Percentiles rank a stretch among this genome's conserved stretches.
Conservation (phyloP, 139 green algal species). For the Desmodesmus armatus region DNA sequence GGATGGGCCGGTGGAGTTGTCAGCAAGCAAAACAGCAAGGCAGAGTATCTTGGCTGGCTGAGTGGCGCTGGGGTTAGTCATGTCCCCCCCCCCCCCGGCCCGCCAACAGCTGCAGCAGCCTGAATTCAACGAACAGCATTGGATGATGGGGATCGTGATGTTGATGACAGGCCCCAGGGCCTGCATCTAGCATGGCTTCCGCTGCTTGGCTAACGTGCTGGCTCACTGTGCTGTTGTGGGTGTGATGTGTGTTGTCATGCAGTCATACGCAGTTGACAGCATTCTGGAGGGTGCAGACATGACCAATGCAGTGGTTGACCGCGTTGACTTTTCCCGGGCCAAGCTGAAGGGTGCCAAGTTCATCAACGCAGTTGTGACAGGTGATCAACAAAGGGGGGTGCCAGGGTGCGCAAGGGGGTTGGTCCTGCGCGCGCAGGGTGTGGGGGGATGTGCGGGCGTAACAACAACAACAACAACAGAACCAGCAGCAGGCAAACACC, state of each 20-base stretch:
- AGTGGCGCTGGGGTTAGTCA: too few relatives aligned
- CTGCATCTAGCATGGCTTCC: too few relatives aligned
- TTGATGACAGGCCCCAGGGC: too few relatives aligned
- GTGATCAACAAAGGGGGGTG: not conserved
- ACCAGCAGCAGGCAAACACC: too few relatives aligned
- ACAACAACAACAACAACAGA: too few relatives aligned
- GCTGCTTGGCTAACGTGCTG: not conserved
- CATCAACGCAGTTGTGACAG: constrained; percentile 33
- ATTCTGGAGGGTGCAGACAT: constrained; percentile 88
- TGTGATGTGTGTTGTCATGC: not conserved
- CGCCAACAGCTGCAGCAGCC: too few relatives aligned
- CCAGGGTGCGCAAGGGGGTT: not conserved
- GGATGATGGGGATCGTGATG: too few relatives aligned
- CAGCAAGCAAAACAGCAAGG: too few relatives aligned
- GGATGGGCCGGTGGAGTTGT: too few relatives aligned
- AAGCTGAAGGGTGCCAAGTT: constrained; percentile 58
- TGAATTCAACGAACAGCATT: too few relatives aligned
- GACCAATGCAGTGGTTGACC: constrained; percentile 94
- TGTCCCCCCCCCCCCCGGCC: too few relatives aligned
- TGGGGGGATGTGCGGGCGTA: not conserved
- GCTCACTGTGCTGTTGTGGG: not conserved
- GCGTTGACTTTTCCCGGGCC: constrained; percentile 84
- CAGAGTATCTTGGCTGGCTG: too few relatives aligned
- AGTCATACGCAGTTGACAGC: constrained; percentile 85
- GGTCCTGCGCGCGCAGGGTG: not conserved